Conservation (phyloP, 305 asterid species). For the Solanum chacoense region DNA sequence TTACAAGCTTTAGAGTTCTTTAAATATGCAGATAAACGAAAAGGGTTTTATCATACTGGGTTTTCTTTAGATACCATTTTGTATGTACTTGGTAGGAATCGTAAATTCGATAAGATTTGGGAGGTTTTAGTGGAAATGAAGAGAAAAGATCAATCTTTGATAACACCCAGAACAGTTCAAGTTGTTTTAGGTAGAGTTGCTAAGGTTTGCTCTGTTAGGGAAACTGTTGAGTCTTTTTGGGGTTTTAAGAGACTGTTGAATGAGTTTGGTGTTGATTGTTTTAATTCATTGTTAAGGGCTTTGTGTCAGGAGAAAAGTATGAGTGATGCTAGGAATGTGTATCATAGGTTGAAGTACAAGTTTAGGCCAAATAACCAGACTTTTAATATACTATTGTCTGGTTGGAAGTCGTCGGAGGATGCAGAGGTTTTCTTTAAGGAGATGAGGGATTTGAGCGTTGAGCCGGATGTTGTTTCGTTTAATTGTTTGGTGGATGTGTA, state of each 20-base stretch:
- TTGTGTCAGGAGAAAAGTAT: conserved; percentile 84
- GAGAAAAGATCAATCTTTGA: conserved; percentile 50
- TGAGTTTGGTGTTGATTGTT: conserved; percentile 53
- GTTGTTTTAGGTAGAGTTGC: conserved; percentile 75
- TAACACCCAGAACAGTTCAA: conserved; percentile 65
- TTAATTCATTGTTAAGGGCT: conserved; percentile 63
- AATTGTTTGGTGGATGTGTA: conserved; percentile 81
- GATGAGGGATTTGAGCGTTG: conserved; percentile 55
- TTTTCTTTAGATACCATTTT: conserved; percentile 65
- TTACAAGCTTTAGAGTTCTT: conserved; percentile 54
- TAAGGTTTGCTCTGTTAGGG: conserved; percentile 75
- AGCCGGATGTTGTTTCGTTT: conserved; percentile 74
- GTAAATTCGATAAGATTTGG: conserved; percentile 62
- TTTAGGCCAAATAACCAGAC: conserved; percentile 73
- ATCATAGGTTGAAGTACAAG: conserved; percentile 50
- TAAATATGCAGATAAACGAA: conserved; percentile 31
- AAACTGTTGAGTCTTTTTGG: conserved; percentile 61
- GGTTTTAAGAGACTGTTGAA: conserved; percentile 42
- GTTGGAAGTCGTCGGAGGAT: conserved; percentile 72
- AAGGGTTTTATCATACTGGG: conserved; percentile 50
- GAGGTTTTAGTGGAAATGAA: conserved; percentile 49
- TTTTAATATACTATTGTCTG: conserved; percentile 64
- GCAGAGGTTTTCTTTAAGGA: conserved; percentile 63
- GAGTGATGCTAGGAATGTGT: conserved; percentile 83
- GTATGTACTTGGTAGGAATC: conserved; percentile 63